Base-by-base conservation (phyloP, 345 rosid species). In the Citrus maxima region DNA sequence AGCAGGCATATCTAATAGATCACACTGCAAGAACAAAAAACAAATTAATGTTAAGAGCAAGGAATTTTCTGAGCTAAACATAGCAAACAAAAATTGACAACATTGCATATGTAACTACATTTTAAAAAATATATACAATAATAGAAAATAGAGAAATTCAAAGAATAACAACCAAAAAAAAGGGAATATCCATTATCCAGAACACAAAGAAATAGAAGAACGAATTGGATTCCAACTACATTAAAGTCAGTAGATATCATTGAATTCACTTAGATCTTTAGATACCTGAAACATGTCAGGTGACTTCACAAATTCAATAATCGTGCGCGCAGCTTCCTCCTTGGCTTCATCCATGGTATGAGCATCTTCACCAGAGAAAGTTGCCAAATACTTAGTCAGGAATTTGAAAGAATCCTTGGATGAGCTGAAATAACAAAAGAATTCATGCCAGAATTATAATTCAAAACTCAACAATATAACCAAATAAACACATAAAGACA, bases 1-100 rank as follows among this genome's bases (percentile, higher is more conserved):
- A 5, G 98, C 98, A 71, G 92, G 96, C 93, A 94, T 87, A 80
- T 90, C 99, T 86, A 97, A 84, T 69, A 97, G 83, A 83, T 94
- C 97, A 82, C 97, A 97, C 99, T 97, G 93, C 88, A 91, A 75
- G 56, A 42, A 76, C 24, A 59, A 70, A 51, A 80, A 13, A 74
- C 51, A 12, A 62, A 51, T 56, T n/a, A 74, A 51, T 46, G n/a
- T 34, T 56, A 19, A 35, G 3, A 32, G 30, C 56, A 68, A 63
- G 35, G n/a, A 75, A 70, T 18, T 25, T 30, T 30, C 25, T 32
- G 27, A 19, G 19, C 32, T 71, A 28, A 51, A 42, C 24, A 58
- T 67, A 30, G 12, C 28, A 35, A 38, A 54, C 9, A n/a, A 35
- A 30, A 51, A 14, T 32, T 38, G 13, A 28, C 24, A 54, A 51